These are phyloP conservation scores for Coemansia sp. DNA, from an alignment of 192 early-diverging fungal species.

Conservation along the genomic window DNA sequence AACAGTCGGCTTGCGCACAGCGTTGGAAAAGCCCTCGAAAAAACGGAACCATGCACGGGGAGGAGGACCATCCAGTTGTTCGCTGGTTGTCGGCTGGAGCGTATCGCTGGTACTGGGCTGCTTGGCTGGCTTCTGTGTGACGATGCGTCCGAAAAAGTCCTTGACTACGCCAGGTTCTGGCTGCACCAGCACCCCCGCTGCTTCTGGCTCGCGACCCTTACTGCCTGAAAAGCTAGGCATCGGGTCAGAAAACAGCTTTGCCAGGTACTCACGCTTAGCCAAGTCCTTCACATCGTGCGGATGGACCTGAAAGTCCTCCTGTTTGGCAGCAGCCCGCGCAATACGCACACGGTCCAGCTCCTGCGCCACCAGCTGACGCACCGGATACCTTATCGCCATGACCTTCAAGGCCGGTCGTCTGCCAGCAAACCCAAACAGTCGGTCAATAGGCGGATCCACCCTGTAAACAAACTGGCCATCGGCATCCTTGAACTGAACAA, in stretches of 20 bases:
- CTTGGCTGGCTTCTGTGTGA: no score
- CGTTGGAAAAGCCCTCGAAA: conserved; percentile 91
- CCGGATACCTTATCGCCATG: conserved; percentile 68
- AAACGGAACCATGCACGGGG: conserved; percentile 67
- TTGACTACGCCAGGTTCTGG: conserved; percentile 12
- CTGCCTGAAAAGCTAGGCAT: conserved; percentile 8
- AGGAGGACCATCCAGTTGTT: conserved; percentile 5
- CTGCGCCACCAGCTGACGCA: conserved; percentile 78
- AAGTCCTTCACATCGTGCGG: conserved; percentile 9
- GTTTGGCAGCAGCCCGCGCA: conserved; percentile 5
- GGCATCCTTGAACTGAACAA: conserved; percentile 37
- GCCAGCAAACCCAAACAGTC: conserved; percentile 22
- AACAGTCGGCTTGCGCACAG: conserved; percentile 74
- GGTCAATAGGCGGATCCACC: conserved; percentile 77
- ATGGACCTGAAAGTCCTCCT: conserved; percentile 25
- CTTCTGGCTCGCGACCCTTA: background rate
- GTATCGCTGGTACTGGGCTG: conserved; percentile 6
- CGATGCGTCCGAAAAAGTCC: conserved; percentile 81
- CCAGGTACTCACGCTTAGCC: conserved; percentile 29
- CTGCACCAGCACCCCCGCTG: background rate
- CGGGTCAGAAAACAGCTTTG: conserved; percentile 34
- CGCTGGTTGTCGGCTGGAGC: background rate
- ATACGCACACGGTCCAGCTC: conserved; percentile 57
- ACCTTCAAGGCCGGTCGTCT: conserved; percentile 20
- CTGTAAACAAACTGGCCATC: conserved; percentile 35